A percentile compares a stretch with the other conserved stretches of the same genome.
Conservation (phyloP, 306 rosid species). For the Chamaecrista fasciculata region DNA sequence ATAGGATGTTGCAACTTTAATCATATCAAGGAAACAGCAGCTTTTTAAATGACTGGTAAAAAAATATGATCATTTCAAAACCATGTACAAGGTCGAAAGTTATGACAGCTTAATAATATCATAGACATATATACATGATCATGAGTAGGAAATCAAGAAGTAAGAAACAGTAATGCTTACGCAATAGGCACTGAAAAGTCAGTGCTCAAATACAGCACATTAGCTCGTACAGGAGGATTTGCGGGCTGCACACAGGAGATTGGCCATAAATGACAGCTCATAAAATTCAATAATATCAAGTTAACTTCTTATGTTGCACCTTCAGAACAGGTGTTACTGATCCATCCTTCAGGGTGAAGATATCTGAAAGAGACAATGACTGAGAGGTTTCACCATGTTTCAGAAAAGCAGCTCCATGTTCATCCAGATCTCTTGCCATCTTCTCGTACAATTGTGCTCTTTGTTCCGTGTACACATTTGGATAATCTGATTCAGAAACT, state of each 20-base stretch:
- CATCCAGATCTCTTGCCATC: constrained; percentile 80
- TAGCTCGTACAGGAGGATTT: constrained; percentile 92
- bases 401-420: constrained; percentile 78
- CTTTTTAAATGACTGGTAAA: constrained; percentile 3
- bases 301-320: constrained; percentile 37
- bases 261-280: constrained; percentile 34
- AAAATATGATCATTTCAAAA: constrained; percentile 21
- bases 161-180: constrained; percentile 45
- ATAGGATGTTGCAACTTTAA: not conserved
- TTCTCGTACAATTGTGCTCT: constrained; percentile 70
- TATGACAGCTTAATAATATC: not conserved
- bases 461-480: constrained; percentile 37
- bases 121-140: constrained; percentile 23
- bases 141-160: not conserved
- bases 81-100: constrained; percentile 1
- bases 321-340: constrained; percentile 69
- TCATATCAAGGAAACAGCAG: not conserved
- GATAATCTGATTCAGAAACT: constrained; percentile 44
- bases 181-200: constrained; percentile 68
- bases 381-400: constrained; percentile 83
- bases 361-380: constrained; percentile 83
- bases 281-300: constrained; percentile 10
- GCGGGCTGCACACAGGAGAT: constrained; percentile 61
- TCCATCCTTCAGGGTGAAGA: constrained; percentile 75
- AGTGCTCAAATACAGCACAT: constrained; percentile 67